Percentiles rank a stretch among this genome's conserved stretches.
Evolutionary conservation across 108 stramenopile genomes (phyloP).

Genomic region (Nitzschia sp.): DNA sequence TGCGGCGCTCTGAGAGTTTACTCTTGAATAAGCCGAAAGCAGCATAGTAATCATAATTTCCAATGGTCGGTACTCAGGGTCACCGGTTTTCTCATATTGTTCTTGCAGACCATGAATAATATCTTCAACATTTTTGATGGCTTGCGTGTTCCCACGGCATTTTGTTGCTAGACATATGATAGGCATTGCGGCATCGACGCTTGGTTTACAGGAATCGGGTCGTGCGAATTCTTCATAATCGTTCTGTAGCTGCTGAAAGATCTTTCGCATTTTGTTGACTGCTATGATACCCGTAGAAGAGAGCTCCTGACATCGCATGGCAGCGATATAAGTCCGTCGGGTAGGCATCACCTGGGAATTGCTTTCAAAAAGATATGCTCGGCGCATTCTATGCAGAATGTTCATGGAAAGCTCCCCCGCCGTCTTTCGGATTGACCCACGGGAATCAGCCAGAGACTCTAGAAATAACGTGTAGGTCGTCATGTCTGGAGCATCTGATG

Average conservation of each 20-base stretch:
- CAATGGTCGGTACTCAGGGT: conserved; percentile 8
- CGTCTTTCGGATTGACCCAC: background rate
- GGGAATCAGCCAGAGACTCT: background rate
- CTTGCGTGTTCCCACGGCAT: background rate
- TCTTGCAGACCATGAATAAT: conserved; percentile 14
- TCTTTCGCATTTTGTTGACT: background rate
- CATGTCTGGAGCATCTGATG: conserved; percentile 10
- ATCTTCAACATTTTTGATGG: background rate
- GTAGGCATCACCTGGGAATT: conserved; percentile 18
- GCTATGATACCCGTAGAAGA: background rate
- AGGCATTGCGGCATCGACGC: background rate
- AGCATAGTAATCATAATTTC: conserved; percentile 2
- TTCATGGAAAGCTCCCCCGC: background rate
- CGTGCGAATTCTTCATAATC: conserved; percentile 6
- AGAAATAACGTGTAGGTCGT: conserved; percentile 2
- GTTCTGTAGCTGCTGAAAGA: conserved; percentile 13
- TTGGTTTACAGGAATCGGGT: conserved; percentile 11
- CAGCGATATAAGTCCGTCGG: conserved; percentile 14
- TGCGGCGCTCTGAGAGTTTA: background rate
- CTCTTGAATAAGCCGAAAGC: conserved; percentile 6
- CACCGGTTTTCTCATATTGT: conserved; percentile 11
- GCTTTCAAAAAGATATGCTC: background rate
- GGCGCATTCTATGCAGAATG: background rate
- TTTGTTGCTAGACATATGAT: conserved; percentile 9
- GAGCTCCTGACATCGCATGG: conserved; percentile 2